These are phyloP conservation scores for Globisporangium splendens DNA, from an alignment of 352 stramenopile species.

Conservation along the genomic window DNA sequence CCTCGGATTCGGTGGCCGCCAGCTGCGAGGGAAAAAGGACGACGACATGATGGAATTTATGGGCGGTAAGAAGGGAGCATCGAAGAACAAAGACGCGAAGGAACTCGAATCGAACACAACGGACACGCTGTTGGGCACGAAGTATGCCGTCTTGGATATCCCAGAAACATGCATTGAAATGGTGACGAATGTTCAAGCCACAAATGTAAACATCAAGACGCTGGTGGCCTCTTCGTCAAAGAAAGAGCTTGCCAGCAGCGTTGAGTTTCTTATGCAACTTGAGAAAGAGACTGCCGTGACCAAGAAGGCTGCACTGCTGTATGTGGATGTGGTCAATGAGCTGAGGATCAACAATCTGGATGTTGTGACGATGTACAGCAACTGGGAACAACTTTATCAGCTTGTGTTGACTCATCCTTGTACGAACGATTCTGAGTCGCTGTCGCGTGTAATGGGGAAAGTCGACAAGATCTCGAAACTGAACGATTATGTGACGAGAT, in stretches of 20 bases:
- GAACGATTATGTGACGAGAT: constrained; percentile 52
- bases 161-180: constrained; percentile 77
- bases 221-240: constrained; percentile 59
- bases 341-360: constrained; percentile 82
- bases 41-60: constrained; percentile 42
- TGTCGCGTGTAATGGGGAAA: constrained; percentile 50
- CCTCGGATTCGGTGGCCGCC: constrained; percentile 27
- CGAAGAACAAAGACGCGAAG: constrained; percentile 26
- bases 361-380: constrained; percentile 55
- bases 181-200: constrained; percentile 42
- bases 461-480: constrained; percentile 78
- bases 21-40: constrained; percentile 53
- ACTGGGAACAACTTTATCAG: constrained; percentile 58
- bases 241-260: constrained; percentile 66
- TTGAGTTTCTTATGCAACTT: constrained; percentile 73
- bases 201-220: constrained; percentile 54
- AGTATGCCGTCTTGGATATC: constrained; percentile 70
- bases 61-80: constrained; percentile 17
- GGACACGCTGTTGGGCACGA: constrained; percentile 56
- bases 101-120: constrained; percentile 53
- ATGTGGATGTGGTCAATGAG: constrained; percentile 69
- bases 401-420: constrained; percentile 52
- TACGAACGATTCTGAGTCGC: constrained; percentile 19
- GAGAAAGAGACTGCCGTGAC: constrained; percentile 56
- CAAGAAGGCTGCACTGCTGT: constrained; percentile 40